phyloP scores from a whole-genome alignment of 1,139 yeast species.

The Chernovozyma sophiae-reginae region DNA sequence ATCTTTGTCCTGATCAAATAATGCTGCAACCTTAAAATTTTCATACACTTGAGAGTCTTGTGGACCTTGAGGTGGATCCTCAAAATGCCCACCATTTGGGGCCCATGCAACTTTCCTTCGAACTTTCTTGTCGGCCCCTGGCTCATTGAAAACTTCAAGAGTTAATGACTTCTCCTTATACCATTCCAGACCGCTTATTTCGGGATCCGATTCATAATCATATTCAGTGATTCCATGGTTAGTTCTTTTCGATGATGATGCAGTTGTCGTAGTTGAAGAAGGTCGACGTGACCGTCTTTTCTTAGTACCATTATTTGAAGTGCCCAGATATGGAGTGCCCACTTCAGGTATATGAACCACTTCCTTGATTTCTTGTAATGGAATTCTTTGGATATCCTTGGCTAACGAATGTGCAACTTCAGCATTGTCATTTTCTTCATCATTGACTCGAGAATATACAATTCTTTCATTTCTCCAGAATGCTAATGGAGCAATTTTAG shows the following conservation, averaged over 20 bases:
- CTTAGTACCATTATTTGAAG: constrained; percentile 7
- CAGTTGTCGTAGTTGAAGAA: background rate
- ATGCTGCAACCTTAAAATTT: constrained; percentile 57
- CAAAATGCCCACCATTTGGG: constrained; percentile 51
- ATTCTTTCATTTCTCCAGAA: constrained; percentile 83
- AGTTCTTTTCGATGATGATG: background rate
- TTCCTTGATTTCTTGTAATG: constrained; percentile 58
- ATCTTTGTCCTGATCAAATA: constrained; percentile 65
- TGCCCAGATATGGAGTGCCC: constrained; percentile 2
- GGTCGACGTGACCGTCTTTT: background rate
- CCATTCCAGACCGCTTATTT: constrained; percentile 56
- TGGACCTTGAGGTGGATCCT: constrained; percentile 33
- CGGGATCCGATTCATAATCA: constrained; percentile 40
- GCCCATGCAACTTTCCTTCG: constrained; percentile 65
- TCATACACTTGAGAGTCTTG: constrained; percentile 38
- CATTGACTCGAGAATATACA: constrained; percentile 53
- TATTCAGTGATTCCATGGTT: constrained; percentile 9
- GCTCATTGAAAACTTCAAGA: constrained; percentile 52
- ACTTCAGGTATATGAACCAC: constrained; percentile 49
- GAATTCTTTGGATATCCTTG: constrained; percentile 32
- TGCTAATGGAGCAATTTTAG: constrained; percentile 69
- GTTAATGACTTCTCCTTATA: constrained; percentile 41
- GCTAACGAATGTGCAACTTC: constrained; percentile 31
- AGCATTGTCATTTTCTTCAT: constrained; percentile 32
- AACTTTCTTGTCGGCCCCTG: constrained; percentile 37